Evolutionary conservation across 2,329 filamentous ascomycete genomes (phyloP), one percentile per base, ranked within the genome.

Genomic region (Colletotrichum camelliae): DNA sequence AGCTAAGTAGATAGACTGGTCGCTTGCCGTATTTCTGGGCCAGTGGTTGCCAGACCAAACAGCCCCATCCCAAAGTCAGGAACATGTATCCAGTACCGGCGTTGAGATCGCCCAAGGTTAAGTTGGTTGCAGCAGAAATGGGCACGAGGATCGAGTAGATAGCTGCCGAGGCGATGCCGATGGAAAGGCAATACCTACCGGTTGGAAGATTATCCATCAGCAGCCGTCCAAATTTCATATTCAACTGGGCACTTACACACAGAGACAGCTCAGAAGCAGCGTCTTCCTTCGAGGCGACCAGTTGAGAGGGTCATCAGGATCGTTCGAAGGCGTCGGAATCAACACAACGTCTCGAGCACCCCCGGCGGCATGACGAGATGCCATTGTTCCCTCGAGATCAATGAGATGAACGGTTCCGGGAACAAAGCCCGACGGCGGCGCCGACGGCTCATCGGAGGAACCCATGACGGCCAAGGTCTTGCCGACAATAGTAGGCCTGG

Each of bases 251-350:
- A 76, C 81, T 77, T 68, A 83, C 83, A 83, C 57, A 39, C 81
- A 80, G 8, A 81, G 78, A 27, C 82, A 84, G n/a, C 80, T 60
- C 21, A 83, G 61, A 7, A 80, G 78, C 15, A 80, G 77, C 0
- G 79, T 29, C 67, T 83, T 83, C 3, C 81, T 79, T 2, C 79
- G 76, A 58, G 77, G 78, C 4, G 77, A 84, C 89, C 89, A 89
- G 74, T 89, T 91, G 39, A 91, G 81, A 4, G 89, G 89, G 75
- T 91, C 89, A 57, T 89, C 87, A 5, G 88, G 86, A 75, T 91
- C 87, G 13, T 82, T 80, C 0, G 87, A 88, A 2, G 89, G 89
- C 0, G 84, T 84, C 2, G 89, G 89, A 10, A 90, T 84, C 13
- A 91, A 82, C 21, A 91, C 87, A 69, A 89, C 88, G 65, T 89